Evolutionary conservation across 1,284 basidiomycete genomes (phyloP).

Genomic region (Moesziomyces aphidis): DNA sequence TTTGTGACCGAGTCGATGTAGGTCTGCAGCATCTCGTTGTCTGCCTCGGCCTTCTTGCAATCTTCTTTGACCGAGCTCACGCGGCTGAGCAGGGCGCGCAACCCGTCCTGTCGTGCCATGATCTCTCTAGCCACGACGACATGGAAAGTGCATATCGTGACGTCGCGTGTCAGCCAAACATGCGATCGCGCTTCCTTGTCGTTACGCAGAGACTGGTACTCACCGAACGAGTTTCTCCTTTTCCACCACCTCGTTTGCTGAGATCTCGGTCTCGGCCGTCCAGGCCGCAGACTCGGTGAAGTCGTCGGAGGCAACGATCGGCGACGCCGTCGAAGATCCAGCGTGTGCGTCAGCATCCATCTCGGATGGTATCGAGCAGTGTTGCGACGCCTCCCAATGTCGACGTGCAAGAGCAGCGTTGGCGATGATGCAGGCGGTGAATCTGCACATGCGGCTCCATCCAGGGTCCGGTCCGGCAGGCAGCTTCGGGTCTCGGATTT

Average conservation of each 20-base stretch:
- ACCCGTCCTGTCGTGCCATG: conserved; percentile 57
- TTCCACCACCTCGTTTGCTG: conserved; percentile 65
- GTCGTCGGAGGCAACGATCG: conserved; percentile 35
- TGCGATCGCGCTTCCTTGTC: neutral
- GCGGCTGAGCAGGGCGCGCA: conserved; percentile 58
- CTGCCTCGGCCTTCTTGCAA: conserved; percentile 63
- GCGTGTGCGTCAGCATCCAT: conserved; percentile 21
- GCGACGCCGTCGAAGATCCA: conserved; percentile 28
- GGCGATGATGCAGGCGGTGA: neutral
- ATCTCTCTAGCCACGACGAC: conserved; percentile 43
- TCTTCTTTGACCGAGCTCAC: conserved; percentile 60
- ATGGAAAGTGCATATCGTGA: neutral
- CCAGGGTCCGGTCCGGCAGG: neutral
- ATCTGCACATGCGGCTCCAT: neutral
- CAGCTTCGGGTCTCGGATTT: neutral
- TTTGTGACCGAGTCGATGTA: conserved; percentile 68
- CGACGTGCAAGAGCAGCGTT: neutral
- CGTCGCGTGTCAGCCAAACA: neutral
- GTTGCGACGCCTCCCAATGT: neutral
- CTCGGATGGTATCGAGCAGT: neutral
- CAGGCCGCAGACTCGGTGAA: conserved; percentile 51
- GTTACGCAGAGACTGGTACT: conserved; percentile 5
- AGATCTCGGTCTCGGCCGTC: conserved; percentile 61
- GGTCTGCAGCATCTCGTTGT: conserved; percentile 67
- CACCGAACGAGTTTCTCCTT: conserved; percentile 65